Base-by-base conservation (phyloP, 1,284 basidiomycete species). In the Fomitopsis betulina region DNA sequence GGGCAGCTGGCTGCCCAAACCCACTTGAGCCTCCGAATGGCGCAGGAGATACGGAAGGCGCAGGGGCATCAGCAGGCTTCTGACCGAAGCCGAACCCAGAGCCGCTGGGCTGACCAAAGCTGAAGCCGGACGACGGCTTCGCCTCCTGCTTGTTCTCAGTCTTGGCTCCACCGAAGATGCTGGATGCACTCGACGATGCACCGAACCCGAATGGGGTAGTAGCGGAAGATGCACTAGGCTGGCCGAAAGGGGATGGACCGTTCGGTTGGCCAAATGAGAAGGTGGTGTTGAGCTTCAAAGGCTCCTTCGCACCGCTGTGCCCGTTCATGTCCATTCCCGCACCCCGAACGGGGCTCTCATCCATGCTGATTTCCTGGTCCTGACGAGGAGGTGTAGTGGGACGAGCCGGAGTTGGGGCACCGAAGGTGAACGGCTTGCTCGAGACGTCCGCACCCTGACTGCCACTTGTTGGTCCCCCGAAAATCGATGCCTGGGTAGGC, bases 311-410 rank as follows among this genome's bases (percentile, higher is more conserved):
- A 12, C n/a, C 32, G 53, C 53, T 40, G 45, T 58, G 21, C 12
- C 63, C 65, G 53, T 65, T 70, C 30, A 67, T 60, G 19, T 72
- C 67, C 69, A 71, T 73, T 5, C 62, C 64, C 35, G 39, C 53
- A 9, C 62, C 63, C 10, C 72, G 65, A 7, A 63, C 65, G 0
- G 74, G 74, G 57, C 74, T 75, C 54, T 75, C 74, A 47, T 75
- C 74, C 73, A 75, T 75, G 54, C 57, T 60, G 55, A 72, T 68
- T 59, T 68, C 71, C 42, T 66, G 64, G 47, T 70, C 70, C 19
- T 67, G 59, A 49, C 62, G 66, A 6, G 70, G 72, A 7, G 70
- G 72, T 4, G 70, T 73, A 2, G 63, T 62, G 0, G 67, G 58
- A 23, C 65, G 61, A 3, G 65, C 47, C 19, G 64, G 62, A 10